Evolutionary conservation across 2,329 filamentous ascomycete species (phyloP), one percentile per base, ranked within the genome.

Genomic region (Metarhizium album): DNA sequence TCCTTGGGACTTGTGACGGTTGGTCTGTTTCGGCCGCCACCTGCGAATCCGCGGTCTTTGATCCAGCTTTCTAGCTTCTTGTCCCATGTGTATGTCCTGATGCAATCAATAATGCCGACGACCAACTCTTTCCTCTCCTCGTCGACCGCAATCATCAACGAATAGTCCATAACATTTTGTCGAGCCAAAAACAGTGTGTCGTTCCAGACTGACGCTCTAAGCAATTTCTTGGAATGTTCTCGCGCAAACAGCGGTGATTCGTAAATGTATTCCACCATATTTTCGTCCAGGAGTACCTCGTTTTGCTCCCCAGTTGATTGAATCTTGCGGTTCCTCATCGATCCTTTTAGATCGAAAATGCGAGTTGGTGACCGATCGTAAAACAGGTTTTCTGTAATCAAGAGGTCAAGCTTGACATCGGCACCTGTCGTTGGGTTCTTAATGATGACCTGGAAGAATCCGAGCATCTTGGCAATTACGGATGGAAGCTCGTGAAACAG

Each of bases 11-110:
- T 94, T 11, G 93, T 98, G 47, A 98, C 93, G 0, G 93, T 98
- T 8, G 94, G 94, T 54, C 89, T 80, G 61, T 94, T 87, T 52
- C 86, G 82, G 29, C 84, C 83, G 52, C 84, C 82, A 5, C 83
- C 82, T 0, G 80, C 86, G 60, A 90, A 89, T 1, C 87, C 93
- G 38, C 91, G 86, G 63, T 97, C 90, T 69, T 98, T 98, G 77
- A 98, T 96, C 93, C 93, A 98, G 50, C 86, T 93, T 71, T 98
- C 93, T n/a, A 98, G 79, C 65, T 96, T 96, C 76, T 98, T 98
- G 73, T 98, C 93, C 90, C 93, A 98, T 0, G 93, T 98, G 65
- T 97, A 98, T 0, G 93, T 98, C 50, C 93, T 83, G 58, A 98
- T 97, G 66, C 93, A 97, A 66, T 98, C 91, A 57, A 98, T 97